Percentiles rank a stretch among this genome's conserved stretches.
These are phyloP conservation scores for Hericium erinaceus DNA, from an alignment of 768 basidiomycete genomes.

Conservation along the genomic window DNA sequence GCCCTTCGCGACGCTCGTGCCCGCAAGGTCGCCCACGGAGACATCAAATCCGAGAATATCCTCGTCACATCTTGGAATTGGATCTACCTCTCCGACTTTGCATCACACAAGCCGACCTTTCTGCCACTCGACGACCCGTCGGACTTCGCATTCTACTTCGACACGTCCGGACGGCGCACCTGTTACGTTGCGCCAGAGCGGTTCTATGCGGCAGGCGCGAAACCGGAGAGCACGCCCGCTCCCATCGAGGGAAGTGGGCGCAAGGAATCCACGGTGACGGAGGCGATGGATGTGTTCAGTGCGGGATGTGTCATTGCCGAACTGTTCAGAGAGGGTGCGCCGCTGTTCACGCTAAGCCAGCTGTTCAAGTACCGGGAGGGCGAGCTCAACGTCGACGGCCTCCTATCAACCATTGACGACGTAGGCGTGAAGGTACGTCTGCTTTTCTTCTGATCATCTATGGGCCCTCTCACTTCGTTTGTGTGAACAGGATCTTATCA, in stretches of 20 bases:
- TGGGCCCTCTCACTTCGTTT: background rate
- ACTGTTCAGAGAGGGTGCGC: conserved; percentile 89
- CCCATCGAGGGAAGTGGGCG: conserved; percentile 51
- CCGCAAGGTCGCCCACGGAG: conserved; percentile 90
- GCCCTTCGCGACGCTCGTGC: conserved; percentile 77
- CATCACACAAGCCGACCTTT: conserved; percentile 88
- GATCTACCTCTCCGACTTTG: conserved; percentile 93
- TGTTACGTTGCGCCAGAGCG: conserved; percentile 97
- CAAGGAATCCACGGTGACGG: conserved; percentile 76
- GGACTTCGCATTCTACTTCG: conserved; percentile 97
- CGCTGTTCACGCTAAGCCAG: conserved; percentile 89
- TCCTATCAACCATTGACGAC: conserved; percentile 72
- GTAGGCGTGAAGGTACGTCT: conserved; percentile 65
- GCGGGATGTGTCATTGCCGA: conserved; percentile 93
- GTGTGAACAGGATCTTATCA: conserved; percentile 61
- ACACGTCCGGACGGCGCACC: conserved; percentile 85
- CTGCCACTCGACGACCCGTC: conserved; percentile 94
- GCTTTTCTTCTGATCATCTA: background rate
- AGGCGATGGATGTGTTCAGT: conserved; percentile 97
- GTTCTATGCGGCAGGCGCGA: conserved; percentile 71
- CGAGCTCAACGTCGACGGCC: conserved; percentile 64
- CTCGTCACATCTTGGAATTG: conserved; percentile 95
- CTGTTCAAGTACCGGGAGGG: conserved; percentile 91
- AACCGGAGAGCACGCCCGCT: conserved; percentile 29
- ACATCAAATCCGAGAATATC: conserved; percentile 96